phyloP scores from a whole-genome alignment of 257 asterid species.

The Solanum chilense region DNA sequence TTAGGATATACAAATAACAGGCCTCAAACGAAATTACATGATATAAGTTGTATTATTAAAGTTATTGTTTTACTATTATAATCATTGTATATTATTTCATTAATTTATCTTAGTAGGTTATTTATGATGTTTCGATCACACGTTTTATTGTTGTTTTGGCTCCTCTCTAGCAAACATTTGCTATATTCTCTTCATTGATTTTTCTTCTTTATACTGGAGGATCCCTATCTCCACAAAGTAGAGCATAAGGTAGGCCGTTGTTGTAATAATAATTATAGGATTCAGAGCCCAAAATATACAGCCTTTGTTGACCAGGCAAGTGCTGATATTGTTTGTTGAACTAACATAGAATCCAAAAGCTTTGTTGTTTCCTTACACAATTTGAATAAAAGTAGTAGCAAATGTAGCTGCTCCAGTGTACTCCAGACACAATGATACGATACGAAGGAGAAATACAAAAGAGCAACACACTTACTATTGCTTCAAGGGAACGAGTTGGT shows the following conservation, averaged over 20 bases:
- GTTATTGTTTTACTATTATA: not conserved
- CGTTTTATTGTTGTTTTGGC: too few relatives aligned
- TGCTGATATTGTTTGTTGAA: not conserved
- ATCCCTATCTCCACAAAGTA: too few relatives aligned
- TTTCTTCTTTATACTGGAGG: too few relatives aligned
- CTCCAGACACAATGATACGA: not conserved
- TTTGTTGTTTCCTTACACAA: not conserved
- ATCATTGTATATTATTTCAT: not conserved
- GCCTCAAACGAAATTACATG: not conserved
- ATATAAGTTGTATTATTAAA: too few relatives aligned
- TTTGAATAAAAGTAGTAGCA: not conserved
- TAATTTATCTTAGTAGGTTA: too few relatives aligned
- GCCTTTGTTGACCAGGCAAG: not conserved
- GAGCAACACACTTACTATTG: conserved; percentile 15
- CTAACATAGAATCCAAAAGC: not conserved
- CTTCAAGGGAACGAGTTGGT: conserved; percentile 31
- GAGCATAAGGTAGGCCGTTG: too few relatives aligned
- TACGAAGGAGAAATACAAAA: not conserved
- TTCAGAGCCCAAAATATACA: not conserved
- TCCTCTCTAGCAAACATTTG: too few relatives aligned
- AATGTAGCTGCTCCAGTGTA: conserved; percentile 11
- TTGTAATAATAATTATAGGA: too few relatives aligned
- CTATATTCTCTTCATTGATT: accelerated
- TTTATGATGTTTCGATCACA: not conserved
- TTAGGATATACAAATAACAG: too few relatives aligned